phyloP scores from a whole-genome alignment of 2,329 filamentous ascomycete genomes.

The Aureobasidium sp. region DNA sequence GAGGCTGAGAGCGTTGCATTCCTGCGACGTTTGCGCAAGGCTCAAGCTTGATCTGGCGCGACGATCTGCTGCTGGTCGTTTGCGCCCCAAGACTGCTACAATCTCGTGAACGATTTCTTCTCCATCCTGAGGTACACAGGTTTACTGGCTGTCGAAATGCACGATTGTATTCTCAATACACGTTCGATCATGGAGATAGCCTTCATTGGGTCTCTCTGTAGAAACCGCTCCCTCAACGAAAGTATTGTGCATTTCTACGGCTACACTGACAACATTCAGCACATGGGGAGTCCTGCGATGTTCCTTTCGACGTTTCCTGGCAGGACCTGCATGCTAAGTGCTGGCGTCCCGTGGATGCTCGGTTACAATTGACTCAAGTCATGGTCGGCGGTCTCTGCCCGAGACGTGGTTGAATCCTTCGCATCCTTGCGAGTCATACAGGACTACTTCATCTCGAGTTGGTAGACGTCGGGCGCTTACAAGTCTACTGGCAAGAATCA shows the following conservation, averaged over 20 bases:
- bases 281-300: not conserved
- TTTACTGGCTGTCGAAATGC: too few species aligned
- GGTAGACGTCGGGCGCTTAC: not conserved
- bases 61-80: not conserved
- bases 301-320: not conserved
- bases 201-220: too few species aligned
- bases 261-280: too few species aligned
- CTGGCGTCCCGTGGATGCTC: not conserved
- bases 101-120: too few species aligned
- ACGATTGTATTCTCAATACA: too few species aligned
- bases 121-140: too few species aligned
- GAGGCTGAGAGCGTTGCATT: not conserved
- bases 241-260: too few species aligned
- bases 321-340: not conserved
- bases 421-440: not conserved
- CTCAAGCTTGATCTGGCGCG: not conserved
- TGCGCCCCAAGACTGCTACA: not conserved
- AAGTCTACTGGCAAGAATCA: not conserved
- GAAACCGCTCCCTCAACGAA: too few species aligned
- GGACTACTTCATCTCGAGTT: constrained; percentile 1
- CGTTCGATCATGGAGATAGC: too few species aligned
- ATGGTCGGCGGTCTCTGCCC: not conserved
- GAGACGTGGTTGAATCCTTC: constrained; percentile 5
- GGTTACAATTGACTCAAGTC: not conserved
- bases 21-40: not conserved